Conservation (phyloP, 805 yeast species). For the Metschnikowia chrysomelidarum region DNA sequence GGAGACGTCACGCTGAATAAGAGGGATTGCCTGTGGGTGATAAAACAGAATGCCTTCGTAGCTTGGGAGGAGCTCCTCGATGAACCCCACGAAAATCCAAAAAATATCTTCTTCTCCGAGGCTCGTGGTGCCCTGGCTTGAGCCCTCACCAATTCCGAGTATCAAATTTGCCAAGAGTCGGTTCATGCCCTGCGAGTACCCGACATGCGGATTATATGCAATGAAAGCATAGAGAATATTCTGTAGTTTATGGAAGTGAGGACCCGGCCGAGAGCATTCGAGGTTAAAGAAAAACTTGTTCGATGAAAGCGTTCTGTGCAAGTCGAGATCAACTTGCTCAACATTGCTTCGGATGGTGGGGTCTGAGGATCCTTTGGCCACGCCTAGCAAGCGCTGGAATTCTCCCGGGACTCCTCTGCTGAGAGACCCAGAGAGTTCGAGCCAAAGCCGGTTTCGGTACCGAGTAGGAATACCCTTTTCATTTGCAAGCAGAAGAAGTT, state of each 20-base stretch:
- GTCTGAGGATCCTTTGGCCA: background rate
- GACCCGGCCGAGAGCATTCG: conserved; percentile 46
- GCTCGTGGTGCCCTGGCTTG: conserved; percentile 8
- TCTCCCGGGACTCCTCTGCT: conserved; percentile 45
- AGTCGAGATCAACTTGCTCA: conserved; percentile 50
- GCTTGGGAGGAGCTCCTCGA: conserved; percentile 48
- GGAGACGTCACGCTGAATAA: conserved; percentile 40
- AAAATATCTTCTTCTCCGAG: conserved; percentile 48
- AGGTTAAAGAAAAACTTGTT: conserved; percentile 47
- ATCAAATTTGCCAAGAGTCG: conserved; percentile 53
- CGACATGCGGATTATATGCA: conserved; percentile 45
- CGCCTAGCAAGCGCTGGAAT: conserved; percentile 33
- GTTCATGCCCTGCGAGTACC: conserved; percentile 64
- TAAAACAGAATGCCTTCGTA: conserved; percentile 28
- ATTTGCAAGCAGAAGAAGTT: conserved; percentile 30
- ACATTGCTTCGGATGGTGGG: conserved; percentile 25
- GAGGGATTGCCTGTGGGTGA: conserved; percentile 16
- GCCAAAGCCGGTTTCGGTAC: conserved; percentile 49
- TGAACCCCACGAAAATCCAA: conserved; percentile 49
- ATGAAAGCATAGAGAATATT: conserved; percentile 50
- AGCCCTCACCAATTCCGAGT: conserved; percentile 30
- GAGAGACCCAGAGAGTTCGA: conserved; percentile 52
- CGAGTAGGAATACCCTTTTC: conserved; percentile 48
- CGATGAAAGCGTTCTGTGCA: conserved; percentile 54
- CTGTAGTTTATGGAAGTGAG: conserved; percentile 48